These are phyloP conservation scores for Hyaloperonospora arabidopsidis DNA, from an alignment of 352 stramenopile species.

Conservation along the genomic window DNA sequence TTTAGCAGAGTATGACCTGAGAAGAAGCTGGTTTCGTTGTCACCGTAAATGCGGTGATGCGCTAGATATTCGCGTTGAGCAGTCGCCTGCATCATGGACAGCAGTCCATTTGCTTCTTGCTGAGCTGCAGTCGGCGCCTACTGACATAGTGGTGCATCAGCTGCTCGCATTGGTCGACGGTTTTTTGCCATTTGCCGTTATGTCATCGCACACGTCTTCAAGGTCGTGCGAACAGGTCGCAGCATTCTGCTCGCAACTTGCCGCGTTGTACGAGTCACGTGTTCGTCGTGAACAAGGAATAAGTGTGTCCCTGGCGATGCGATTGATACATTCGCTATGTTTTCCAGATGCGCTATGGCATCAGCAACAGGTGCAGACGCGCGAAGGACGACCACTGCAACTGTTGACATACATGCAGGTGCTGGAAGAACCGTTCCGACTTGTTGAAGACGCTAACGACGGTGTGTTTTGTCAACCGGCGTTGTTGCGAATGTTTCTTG, in stretches of 20 bases:
- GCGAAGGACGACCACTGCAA: constrained; percentile 10
- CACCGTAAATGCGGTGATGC: constrained; percentile 14
- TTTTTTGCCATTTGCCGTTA: constrained; percentile 29
- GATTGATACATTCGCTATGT: constrained; percentile 42
- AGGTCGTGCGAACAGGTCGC: constrained; percentile 17
- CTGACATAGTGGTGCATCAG: constrained; percentile 26
- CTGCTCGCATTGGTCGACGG: constrained; percentile 26
- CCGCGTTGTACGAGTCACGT: constrained; percentile 28
- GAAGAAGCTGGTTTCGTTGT: constrained; percentile 29
- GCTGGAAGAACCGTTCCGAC: constrained; percentile 44
- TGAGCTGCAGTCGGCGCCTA: constrained; percentile 30
- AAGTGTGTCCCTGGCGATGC: constrained; percentile 26
- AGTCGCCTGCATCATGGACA: constrained; percentile 24
- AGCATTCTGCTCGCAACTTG: constrained; percentile 33
- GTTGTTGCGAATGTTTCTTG: constrained; percentile 34
- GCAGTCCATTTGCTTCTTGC: constrained; percentile 18
- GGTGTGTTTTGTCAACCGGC: constrained; percentile 31
- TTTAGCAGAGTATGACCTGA: constrained; percentile 16
- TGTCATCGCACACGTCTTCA: constrained; percentile 11
- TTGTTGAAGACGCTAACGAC: constrained; percentile 38
- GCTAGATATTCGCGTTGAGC: constrained; percentile 8
- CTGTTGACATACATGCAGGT: constrained; percentile 42
- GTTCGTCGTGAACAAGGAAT: constrained; percentile 24
- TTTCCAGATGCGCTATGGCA: constrained; percentile 36
- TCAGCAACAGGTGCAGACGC: constrained; percentile 26